Base-by-base conservation (phyloP, 352 stramenopile species). In the Phytophthora chlamydospora region DNA sequence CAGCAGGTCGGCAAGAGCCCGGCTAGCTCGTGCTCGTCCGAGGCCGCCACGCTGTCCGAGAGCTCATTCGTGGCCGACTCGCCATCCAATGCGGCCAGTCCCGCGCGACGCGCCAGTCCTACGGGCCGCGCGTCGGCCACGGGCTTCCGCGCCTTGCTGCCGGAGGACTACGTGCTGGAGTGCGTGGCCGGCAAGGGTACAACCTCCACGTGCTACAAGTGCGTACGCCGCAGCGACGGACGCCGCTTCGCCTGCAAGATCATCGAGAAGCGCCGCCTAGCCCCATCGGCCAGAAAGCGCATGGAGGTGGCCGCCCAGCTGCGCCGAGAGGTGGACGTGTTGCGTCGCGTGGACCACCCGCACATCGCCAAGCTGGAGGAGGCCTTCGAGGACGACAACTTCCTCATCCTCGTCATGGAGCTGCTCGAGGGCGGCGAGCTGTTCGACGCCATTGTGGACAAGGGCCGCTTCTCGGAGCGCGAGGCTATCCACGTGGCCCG, bases 381-480 rank as follows among this genome's bases (percentile, higher is more conserved):
- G 0, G 62, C 76, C 10, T 92, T 88, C 36, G 83, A 92, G 54
- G 83, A 86, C 48, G 78, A 89, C 31, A 73, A 74, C 21, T 89
- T 78, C 58, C 64, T 89, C 14, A 83, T 90, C 34, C 34, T 90
- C 9, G 39, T 94, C 31, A 92, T 90, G 78, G 83, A 93, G 60
- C 68, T 89, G 13, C 60, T 91, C n/a, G 76, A 88, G 34, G 85
- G 83, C 11, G 85, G 85, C 35, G 85, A 95, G 66, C 71, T 95
- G 17, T 95, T 95, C 55, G 85, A 95, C 38, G 80, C 82, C 3
- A 90, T 95, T 38, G 74, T 95, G 10, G 71, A 91, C 45, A 78
- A 75, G 27, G 83, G 80, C 2, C 68, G 72, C 1, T 86, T 90
- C 39, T 70, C 67, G 0, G 85, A 95, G 38, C 43, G 39, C 2